A percentile compares a stretch with the other conserved stretches of the same genome.
phyloP scores from a whole-genome alignment of 2,329 filamentous ascomycete genomes.

The Botrytis fabae region DNA sequence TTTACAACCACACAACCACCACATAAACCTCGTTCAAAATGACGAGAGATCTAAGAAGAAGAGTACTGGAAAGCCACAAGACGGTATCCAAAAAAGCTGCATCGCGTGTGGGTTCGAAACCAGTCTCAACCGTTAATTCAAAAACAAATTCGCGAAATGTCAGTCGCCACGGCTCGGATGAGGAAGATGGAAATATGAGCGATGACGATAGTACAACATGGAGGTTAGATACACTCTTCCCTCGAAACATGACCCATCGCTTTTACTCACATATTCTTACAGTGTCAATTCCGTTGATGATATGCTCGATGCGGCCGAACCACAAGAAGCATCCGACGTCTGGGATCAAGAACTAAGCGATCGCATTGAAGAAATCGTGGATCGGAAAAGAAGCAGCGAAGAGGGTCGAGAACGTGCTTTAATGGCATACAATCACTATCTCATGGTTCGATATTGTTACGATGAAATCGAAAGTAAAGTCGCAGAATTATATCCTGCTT shows the following conservation, averaged over 20 bases:
- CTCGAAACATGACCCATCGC: neutral
- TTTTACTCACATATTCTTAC: neutral
- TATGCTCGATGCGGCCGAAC: constrained; percentile 45
- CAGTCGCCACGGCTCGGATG: constrained; percentile 54
- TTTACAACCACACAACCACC: neutral
- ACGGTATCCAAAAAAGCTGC: constrained; percentile 58
- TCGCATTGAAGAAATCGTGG: constrained; percentile 63
- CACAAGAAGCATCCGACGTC: constrained; percentile 47
- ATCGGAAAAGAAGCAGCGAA: constrained; percentile 66
- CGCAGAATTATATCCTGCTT: constrained; percentile 57
- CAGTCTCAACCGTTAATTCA: constrained; percentile 51
- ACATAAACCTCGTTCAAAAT: neutral
- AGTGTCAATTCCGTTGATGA: constrained; percentile 29
- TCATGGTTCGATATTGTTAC: constrained; percentile 62
- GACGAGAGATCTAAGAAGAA: constrained; percentile 47
- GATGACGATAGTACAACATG: constrained; percentile 52
- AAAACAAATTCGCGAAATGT: constrained; percentile 49
- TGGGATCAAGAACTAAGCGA: constrained; percentile 60
- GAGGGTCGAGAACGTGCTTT: constrained; percentile 63
- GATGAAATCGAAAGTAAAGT: constrained; percentile 57
- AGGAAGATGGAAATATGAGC: constrained; percentile 53
- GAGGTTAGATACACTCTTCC: constrained; percentile 44
- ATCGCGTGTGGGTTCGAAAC: constrained; percentile 49
- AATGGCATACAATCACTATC: constrained; percentile 56
- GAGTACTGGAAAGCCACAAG: constrained; percentile 58